Conservation (phyloP, 1,284 basidiomycete species). For the Rhodotorula sp. region DNA sequence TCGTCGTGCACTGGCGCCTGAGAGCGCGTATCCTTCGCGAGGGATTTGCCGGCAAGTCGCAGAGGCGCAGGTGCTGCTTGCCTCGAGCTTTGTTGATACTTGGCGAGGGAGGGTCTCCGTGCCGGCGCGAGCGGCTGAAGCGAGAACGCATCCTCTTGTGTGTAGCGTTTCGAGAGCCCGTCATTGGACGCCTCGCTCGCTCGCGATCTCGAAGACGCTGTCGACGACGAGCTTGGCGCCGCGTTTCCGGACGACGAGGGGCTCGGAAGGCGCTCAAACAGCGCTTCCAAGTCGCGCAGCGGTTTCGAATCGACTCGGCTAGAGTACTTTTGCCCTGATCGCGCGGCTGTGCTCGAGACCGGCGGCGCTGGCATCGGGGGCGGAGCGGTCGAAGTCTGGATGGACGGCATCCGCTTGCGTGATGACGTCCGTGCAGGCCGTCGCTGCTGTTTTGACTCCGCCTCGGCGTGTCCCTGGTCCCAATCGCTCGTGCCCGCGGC, state of each 20-base stretch:
- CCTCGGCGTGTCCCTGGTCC: background rate
- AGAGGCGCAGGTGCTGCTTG: background rate
- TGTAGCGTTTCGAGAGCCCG: too few relatives aligned
- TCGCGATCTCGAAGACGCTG: background rate
- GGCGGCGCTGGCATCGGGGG: conserved; percentile 5
- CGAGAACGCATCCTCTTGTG: background rate
- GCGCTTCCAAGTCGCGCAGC: conserved; percentile 30
- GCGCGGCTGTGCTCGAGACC: background rate
- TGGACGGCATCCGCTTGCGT: background rate
- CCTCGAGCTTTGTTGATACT: background rate
- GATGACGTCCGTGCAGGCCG: background rate
- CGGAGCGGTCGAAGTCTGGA: background rate
- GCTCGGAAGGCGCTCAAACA: conserved; percentile 5
- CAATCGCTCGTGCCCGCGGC: conserved; percentile 8
- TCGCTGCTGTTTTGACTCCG: background rate
- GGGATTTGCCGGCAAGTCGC: conserved; percentile 10
- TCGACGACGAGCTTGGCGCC: background rate
- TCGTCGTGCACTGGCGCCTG: background rate
- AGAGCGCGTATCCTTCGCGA: background rate
- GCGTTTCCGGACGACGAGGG: background rate
- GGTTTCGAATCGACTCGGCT: conserved; percentile 37
- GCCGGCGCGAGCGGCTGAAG: background rate
- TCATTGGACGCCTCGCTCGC: background rate
- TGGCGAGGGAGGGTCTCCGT: background rate
- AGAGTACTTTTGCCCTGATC: background rate